Percentiles rank a stretch among this genome's conserved stretches.
Conservation (phyloP, 129 eudicot species). For the Smallanthus sonchifolius region DNA sequence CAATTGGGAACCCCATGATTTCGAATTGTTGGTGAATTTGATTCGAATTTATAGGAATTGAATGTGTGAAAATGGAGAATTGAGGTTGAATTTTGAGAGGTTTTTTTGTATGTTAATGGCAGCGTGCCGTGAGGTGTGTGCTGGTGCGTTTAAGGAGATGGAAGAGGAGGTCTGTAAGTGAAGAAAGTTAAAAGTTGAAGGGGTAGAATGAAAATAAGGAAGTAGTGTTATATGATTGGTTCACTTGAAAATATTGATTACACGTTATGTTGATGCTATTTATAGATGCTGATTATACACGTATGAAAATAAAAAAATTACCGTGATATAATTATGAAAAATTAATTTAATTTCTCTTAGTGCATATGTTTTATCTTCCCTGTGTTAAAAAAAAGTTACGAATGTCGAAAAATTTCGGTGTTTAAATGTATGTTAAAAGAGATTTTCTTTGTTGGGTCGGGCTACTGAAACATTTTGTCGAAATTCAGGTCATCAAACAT, state of each 20-base stretch:
- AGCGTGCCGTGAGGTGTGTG: slow-evolving; percentile 13
- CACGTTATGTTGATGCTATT: slow-evolving; percentile 24
- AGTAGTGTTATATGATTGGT: slow-evolving; percentile 30
- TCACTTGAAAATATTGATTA: slow-evolving; percentile 24
- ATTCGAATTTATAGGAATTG: neutral
- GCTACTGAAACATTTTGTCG: too few species aligned
- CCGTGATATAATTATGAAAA: too few species aligned
- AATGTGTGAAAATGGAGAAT: neutral
- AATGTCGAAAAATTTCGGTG: too few species aligned
- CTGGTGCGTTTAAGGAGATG: neutral
- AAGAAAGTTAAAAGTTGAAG: neutral
- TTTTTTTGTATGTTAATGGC: slow-evolving; percentile 1
- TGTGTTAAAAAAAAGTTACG: too few species aligned
- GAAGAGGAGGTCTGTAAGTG: neutral
- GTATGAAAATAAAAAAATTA: too few species aligned
- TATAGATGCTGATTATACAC: too few species aligned
- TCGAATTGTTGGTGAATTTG: neutral
- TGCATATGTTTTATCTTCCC: too few species aligned
- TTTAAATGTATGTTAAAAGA: too few species aligned
- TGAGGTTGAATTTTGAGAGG: neutral
- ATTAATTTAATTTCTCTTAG: too few species aligned
- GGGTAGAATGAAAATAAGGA: neutral
- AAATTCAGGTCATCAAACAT: too few species aligned
- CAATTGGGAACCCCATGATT: slow-evolving; percentile 82
- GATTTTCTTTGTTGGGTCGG: too few species aligned